Conservation (phyloP, 148 eudicot species). For the Agrostemma githago region DNA sequence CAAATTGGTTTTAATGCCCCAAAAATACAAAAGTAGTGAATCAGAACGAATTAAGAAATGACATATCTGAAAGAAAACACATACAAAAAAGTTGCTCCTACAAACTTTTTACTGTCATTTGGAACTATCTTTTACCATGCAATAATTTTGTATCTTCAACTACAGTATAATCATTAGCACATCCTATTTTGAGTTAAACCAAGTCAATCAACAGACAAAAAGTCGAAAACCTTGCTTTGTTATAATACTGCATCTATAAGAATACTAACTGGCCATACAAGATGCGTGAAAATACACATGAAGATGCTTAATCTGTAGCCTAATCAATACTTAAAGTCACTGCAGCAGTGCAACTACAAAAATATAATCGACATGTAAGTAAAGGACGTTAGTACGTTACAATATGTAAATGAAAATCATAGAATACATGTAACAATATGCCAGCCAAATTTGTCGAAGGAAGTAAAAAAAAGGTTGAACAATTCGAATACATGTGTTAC, state of each 20-base stretch:
- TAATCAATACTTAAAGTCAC: too few relatives aligned
- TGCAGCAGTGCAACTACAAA: too few relatives aligned
- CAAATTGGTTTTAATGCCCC: background rate
- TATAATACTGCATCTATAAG: too few relatives aligned
- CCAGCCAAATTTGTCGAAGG: background rate
- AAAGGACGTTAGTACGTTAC: too few relatives aligned
- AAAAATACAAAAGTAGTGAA: background rate
- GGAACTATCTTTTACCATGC: background rate
- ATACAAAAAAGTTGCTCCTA: background rate
- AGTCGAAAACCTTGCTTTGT: too few relatives aligned
- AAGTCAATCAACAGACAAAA: too few relatives aligned
- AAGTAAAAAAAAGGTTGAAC: background rate
- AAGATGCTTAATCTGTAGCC: too few relatives aligned
- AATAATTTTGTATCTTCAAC: background rate
- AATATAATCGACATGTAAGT: too few relatives aligned
- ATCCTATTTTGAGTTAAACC: too few relatives aligned
- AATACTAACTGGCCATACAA: too few relatives aligned
- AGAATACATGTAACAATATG: background rate
- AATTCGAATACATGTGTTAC: slow-evolving; percentile 28
- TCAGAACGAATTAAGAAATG: background rate
- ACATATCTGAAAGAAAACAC: background rate
- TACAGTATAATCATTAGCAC: background rate
- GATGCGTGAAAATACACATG: too few relatives aligned
- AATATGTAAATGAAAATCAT: background rate
- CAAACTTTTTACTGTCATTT: background rate